phyloP scores from a whole-genome alignment of 495 filamentous ascomycete species.

The Clohesyomyces aquaticus region DNA sequence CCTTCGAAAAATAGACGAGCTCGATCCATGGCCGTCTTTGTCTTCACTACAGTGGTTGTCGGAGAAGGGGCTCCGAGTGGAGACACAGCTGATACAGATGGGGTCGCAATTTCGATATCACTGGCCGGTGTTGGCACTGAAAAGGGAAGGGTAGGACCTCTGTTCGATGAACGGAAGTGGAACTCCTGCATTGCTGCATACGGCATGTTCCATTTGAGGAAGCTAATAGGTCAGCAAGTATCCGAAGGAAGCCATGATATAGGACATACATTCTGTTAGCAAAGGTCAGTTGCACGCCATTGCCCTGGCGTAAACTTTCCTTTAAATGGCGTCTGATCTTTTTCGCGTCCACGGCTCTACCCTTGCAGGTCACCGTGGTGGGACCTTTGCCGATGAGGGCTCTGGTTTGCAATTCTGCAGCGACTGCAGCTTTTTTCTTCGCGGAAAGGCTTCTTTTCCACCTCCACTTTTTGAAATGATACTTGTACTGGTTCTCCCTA shows the following conservation, averaged over 20 bases:
- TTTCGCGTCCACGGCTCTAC: conserved; percentile 41
- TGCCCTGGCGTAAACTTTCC: conserved; percentile 33
- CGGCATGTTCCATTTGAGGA: conserved; percentile 47
- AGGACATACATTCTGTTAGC: conserved; percentile 39
- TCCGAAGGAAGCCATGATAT: background rate
- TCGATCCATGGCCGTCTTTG: conserved; percentile 42
- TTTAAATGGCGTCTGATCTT: conserved; percentile 49
- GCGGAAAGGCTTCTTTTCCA: conserved; percentile 43
- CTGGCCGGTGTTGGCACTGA: conserved; percentile 9
- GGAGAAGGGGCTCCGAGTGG: conserved; percentile 42
- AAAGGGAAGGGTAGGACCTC: conserved; percentile 26
- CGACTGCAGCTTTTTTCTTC: conserved; percentile 35
- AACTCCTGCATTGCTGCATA: conserved; percentile 18
- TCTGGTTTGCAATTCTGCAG: conserved; percentile 29
- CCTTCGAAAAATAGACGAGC: conserved; percentile 47
- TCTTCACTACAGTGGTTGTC: conserved; percentile 36
- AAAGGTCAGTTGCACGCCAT: too few species aligned
- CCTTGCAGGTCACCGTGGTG: conserved; percentile 35
- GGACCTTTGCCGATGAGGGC: conserved; percentile 42
- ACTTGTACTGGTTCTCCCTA: conserved; percentile 50
- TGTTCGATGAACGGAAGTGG: conserved; percentile 17
- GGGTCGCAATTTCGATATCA: conserved; percentile 28
- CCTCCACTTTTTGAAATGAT: conserved; percentile 52
- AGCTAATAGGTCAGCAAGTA: conserved; percentile 26
- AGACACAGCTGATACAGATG: conserved; percentile 35